Percentiles rank a stretch among this genome's conserved stretches.
phyloP scores from a whole-genome alignment of 192 early-diverging fungal genomes.

The Bifiguratus adelaidae region DNA sequence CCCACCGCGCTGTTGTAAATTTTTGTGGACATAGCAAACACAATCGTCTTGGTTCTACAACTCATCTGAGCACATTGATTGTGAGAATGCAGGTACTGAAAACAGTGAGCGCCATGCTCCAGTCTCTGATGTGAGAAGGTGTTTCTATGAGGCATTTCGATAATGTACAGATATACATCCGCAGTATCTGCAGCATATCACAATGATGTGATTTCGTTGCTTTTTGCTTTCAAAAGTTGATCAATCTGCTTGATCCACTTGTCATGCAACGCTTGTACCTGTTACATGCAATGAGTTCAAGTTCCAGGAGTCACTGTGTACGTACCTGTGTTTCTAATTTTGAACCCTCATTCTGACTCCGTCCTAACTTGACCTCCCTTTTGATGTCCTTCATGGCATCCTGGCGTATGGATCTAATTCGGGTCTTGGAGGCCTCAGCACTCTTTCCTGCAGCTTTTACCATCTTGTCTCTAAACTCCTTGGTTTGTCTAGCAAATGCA shows the following conservation, averaged over 20 bases:
- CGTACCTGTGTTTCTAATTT: slow-evolving; percentile 45
- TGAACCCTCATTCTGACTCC: slow-evolving; percentile 43
- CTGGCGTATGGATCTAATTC: slow-evolving; percentile 56
- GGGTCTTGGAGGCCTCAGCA: slow-evolving; percentile 57
- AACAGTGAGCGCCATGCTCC: too few species aligned
- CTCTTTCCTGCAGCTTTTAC: slow-evolving; percentile 44
- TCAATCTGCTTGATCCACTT: slow-evolving; percentile 52
- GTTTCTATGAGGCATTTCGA: too few species aligned
- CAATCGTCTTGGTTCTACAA: too few species aligned
- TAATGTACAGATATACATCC: too few species aligned
- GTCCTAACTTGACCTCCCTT: slow-evolving; percentile 36
- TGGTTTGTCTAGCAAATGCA: slow-evolving; percentile 40
- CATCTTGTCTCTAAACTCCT: slow-evolving; percentile 65
- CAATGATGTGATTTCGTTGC: slow-evolving; percentile 53
- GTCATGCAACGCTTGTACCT: slow-evolving; percentile 53
- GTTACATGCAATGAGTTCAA: neutral
- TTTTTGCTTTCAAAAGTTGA: slow-evolving; percentile 52
- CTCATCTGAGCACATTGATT: too few species aligned
- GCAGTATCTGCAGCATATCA: too few species aligned
- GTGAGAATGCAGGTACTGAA: too few species aligned
- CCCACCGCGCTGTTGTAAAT: too few species aligned
- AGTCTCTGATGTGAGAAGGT: too few species aligned
- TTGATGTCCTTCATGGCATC: slow-evolving; percentile 70
- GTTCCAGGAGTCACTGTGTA: neutral
- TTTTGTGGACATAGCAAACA: too few species aligned